These are phyloP conservation scores for Arabidopsis hybrid DNA, from an alignment of 441 rosid species.

Conservation along the genomic window DNA sequence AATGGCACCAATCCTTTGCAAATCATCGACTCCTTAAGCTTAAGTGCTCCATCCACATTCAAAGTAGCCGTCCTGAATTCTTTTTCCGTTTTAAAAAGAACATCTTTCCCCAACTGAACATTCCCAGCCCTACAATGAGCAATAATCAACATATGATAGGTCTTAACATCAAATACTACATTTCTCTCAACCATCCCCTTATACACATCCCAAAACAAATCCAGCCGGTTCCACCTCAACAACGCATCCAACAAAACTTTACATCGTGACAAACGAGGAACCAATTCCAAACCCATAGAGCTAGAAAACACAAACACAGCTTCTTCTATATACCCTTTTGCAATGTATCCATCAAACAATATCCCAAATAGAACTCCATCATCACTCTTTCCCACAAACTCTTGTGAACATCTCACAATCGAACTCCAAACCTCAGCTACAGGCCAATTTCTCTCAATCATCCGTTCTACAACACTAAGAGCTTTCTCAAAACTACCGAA, in stretches of 20 bases:
- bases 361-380: conserved; percentile 54
- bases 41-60: conserved; percentile 62
- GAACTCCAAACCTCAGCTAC: conserved; percentile 59
- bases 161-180: conserved; percentile 58
- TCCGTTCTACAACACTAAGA: conserved; percentile 46
- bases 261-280: conserved; percentile 57
- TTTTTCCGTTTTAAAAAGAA: conserved; percentile 62
- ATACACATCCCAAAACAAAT: conserved; percentile 69
- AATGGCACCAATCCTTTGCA: conserved; percentile 57
- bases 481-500: conserved; percentile 55
- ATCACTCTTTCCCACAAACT: conserved; percentile 43
- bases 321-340: conserved; percentile 54
- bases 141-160: conserved; percentile 58
- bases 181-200: conserved; percentile 59
- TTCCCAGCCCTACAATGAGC: conserved; percentile 70
- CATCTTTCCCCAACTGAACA: conserved; percentile 50
- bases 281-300: conserved; percentile 46
- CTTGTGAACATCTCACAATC: conserved; percentile 50
- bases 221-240: conserved; percentile 55
- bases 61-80: conserved; percentile 55
- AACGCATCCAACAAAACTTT: conserved; percentile 69
- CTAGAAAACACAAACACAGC: conserved; percentile 59
- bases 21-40: conserved; percentile 56
- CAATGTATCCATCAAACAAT: conserved; percentile 64
- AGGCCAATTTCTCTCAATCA: conserved; percentile 56